Evolutionary conservation across 768 basidiomycete genomes (phyloP).

Genomic region (Pleurotus giganteus): DNA sequence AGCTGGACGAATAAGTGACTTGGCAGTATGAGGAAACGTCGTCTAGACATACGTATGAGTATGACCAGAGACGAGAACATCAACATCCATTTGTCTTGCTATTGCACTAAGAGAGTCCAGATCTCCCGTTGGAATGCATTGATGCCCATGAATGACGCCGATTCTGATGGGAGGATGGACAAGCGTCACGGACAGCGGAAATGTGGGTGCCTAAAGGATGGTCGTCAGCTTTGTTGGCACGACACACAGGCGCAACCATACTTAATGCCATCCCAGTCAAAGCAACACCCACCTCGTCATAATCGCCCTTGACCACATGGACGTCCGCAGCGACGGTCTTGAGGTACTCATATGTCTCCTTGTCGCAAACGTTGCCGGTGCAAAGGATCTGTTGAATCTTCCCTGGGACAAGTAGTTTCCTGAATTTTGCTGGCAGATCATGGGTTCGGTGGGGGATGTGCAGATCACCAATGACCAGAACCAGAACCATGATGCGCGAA

Average conservation of each 20-base stretch:
- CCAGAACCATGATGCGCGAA: slow-evolving; percentile 69
- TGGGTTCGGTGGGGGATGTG: slow-evolving; percentile 91
- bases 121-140: slow-evolving; percentile 89
- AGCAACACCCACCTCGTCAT: slow-evolving; percentile 73
- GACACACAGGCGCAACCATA: background rate
- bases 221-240: background rate
- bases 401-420: slow-evolving; percentile 91
- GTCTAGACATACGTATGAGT: slow-evolving; percentile 87
- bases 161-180: slow-evolving; percentile 85
- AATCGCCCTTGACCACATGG: slow-evolving; percentile 89
- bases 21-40: background rate
- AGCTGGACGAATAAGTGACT: slow-evolving; percentile 42
- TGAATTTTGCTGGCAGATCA: slow-evolving; percentile 94
- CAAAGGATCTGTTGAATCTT: slow-evolving; percentile 98
- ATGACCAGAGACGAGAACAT: slow-evolving; percentile 90
- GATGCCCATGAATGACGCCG: slow-evolving; percentile 92
- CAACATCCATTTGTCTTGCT: slow-evolving; percentile 96
- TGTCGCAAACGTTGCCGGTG: slow-evolving; percentile 96
- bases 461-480: slow-evolving; percentile 95
- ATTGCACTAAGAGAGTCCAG: slow-evolving; percentile 85
- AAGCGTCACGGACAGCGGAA: slow-evolving; percentile 80
- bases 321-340: slow-evolving; percentile 93
- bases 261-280: background rate
- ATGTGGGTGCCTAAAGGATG: slow-evolving; percentile 51
- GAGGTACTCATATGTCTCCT: slow-evolving; percentile 96